Evolutionary conservation across 192 early-diverging fungal species (phyloP), one percentile per base, ranked within the genome.

Genomic region (Chytriomyces hyalinus): DNA sequence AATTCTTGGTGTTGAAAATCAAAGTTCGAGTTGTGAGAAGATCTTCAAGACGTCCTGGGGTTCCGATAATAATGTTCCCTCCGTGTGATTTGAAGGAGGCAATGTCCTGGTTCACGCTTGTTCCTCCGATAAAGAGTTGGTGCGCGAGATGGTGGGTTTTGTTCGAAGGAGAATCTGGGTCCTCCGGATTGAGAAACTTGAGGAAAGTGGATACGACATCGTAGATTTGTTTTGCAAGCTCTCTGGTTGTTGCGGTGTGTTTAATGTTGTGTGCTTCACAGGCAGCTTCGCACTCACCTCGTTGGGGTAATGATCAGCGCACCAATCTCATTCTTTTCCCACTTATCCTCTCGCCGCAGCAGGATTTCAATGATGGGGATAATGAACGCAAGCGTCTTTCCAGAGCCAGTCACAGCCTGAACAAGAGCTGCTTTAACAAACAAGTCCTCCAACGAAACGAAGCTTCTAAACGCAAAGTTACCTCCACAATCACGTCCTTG

Each of bases 401-500:
- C 97, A 0, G 97, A 98, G 11, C 97, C 97, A 2, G 97, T 98
- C 8, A 94, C 94, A 6, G 96, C 97, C 87, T 91, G 76, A 68
- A 63, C 6, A 45, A 36, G n/a, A 65, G 64, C 5, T 49, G 26
- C n/a, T 69, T 13, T 28, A 77, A 24, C 65, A 61, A 17, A 6
- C 11, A 68, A 13, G 50, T 6, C 10, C 60, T 45, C 62, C 49
- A 80, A 57, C 8, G 28, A 22, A 45, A 43, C n/a, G 11, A 15
- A 6, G 11, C 43, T 77, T 17, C 22, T n/a, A 0, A 36, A 36
- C 36, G 1, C 36, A 24, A 26, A 2, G 28, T 36, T 82, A 89
- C 90, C 79, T 97, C 95, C 13, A 97, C 96, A 5, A 99, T 93
- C 0, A 99, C 96, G 84, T 99, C 97, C 81, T 96, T 95, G 80